Evolutionary conservation across 805 yeast species (phyloP), one percentile per base, ranked within the genome.

Genomic region (Barnettozyma sucrosica): DNA sequence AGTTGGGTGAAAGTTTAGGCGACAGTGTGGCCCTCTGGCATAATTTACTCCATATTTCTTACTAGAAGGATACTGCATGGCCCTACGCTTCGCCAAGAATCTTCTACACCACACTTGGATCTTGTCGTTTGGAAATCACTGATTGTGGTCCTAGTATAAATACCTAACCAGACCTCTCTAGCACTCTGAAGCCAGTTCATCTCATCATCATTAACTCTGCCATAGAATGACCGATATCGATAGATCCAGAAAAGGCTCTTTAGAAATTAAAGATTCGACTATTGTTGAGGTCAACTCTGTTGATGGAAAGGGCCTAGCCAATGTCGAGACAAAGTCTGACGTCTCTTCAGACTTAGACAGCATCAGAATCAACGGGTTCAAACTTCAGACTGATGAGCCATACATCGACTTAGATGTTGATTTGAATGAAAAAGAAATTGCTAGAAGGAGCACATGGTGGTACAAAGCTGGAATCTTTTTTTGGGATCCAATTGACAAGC

Each of bases 401-500:
- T 49, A 44, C 20, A 49, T 49, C 21, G 49, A 49, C 36, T 14
- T 49, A 13, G 19, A 23, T 10, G 45, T 45, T 5, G 33, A 46
- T 6, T 25, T 49, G 10, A 25, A 46, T 4, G 43, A 43, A 21
- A 38, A 43, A 28, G 52, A 50, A 26, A 6, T 24, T 4, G 25
- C 19, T 11, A 41, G 52, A 40, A 41, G 51, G n/a, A 8, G 18
- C 5, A 43, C 26, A 3, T 41, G 48, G 43, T 41, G 46, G 46
- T 47, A 40, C 21, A 47, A 46, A 25, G 13, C 30, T 7, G 38
- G 39, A 10, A 33, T 43, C 9, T 47, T 50, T 36, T 26, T 50
- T 16, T 50, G 75, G 51, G 67, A 64, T 49, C 55, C 61, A 10
- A 34, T 38, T 23, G 70, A 68, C 46, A 68, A 70, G 45, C 61